phyloP scores from a whole-genome alignment of 805 yeast species.

The Alloascoidea africana region DNA sequence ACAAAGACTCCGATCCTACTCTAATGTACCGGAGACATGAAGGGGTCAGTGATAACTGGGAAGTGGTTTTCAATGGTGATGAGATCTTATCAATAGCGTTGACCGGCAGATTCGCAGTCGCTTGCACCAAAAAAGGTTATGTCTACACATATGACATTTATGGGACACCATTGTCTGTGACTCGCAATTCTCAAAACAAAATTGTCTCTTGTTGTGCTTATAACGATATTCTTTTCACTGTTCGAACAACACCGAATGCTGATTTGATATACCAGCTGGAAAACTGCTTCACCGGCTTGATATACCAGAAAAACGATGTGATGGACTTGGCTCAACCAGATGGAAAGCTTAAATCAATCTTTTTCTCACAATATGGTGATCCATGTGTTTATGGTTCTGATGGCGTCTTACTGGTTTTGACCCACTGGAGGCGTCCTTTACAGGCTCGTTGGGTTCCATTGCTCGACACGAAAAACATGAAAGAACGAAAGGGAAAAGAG shows the following conservation, averaged over 20 bases:
- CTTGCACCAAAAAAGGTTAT: slow-evolving; percentile 67
- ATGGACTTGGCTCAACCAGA: slow-evolving; percentile 21
- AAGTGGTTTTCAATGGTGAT: slow-evolving; percentile 28
- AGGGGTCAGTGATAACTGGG: slow-evolving; percentile 56
- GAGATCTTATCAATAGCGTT: slow-evolving; percentile 54
- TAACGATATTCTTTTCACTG: slow-evolving; percentile 36
- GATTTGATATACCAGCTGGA: slow-evolving; percentile 31
- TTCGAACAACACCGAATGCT: slow-evolving; percentile 23
- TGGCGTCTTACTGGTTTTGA: slow-evolving; percentile 52
- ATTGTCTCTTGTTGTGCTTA: slow-evolving; percentile 59
- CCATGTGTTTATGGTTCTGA: slow-evolving; percentile 80
- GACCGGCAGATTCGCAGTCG: slow-evolving; percentile 42
- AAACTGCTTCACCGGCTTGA: slow-evolving; percentile 25
- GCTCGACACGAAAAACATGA: slow-evolving; percentile 37
- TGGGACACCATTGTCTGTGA: slow-evolving; percentile 57
- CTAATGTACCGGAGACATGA: slow-evolving; percentile 60
- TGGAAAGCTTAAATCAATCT: slow-evolving; percentile 41
- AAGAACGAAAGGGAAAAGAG: slow-evolving; percentile 33
- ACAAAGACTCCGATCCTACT: slow-evolving; percentile 20
- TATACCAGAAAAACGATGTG: slow-evolving; percentile 17
- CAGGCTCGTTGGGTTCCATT: slow-evolving; percentile 86
- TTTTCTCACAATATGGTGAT: slow-evolving; percentile 80
- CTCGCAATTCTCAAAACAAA: slow-evolving; percentile 48
- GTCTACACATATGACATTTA: slow-evolving; percentile 52
- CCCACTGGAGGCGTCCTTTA: slow-evolving; percentile 61